A percentile compares a stretch with the other conserved stretches of the same genome.
Evolutionary conservation across 1,284 basidiomycete species (phyloP).

Genomic region (Cryptococcus jaspeensis): DNA sequence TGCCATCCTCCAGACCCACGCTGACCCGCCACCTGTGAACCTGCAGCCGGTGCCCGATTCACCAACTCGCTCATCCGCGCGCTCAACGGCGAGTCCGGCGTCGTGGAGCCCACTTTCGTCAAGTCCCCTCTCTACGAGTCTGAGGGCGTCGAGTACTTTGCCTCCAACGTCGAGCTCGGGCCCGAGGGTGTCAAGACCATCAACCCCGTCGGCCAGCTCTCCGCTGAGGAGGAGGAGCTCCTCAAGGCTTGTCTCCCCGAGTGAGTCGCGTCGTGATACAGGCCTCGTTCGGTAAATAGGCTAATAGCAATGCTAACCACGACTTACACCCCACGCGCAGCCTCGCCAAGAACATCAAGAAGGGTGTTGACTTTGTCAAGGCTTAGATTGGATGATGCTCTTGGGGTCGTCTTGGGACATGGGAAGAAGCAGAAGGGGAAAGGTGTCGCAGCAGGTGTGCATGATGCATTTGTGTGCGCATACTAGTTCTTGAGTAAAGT

Average conservation of each 20-base stretch:
- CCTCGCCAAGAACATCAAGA: constrained; percentile 95
- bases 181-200: constrained; percentile 87
- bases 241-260: constrained; percentile 85
- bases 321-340: constrained; percentile 16
- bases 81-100: constrained; percentile 81
- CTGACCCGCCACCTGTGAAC: background rate
- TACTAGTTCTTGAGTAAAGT: no score
- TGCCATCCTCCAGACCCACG: background rate
- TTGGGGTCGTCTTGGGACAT: background rate
- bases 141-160: constrained; percentile 81
- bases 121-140: constrained; percentile 72
- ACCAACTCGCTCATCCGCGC: constrained; percentile 75
- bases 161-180: constrained; percentile 77
- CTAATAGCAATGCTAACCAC: background rate
- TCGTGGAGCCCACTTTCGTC: constrained; percentile 82
- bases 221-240: constrained; percentile 78
- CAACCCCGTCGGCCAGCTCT: constrained; percentile 71
- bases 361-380: constrained; percentile 77
- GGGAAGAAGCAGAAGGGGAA: background rate
- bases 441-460: background rate
- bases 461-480: background rate
- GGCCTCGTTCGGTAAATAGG: background rate
- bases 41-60: constrained; percentile 77
- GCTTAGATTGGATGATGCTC: constrained; percentile 9
- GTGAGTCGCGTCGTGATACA: constrained; percentile 35